These are phyloP conservation scores for Daedaleopsis sinensis DNA, from an alignment of 768 basidiomycete species.

Conservation along the genomic window DNA sequence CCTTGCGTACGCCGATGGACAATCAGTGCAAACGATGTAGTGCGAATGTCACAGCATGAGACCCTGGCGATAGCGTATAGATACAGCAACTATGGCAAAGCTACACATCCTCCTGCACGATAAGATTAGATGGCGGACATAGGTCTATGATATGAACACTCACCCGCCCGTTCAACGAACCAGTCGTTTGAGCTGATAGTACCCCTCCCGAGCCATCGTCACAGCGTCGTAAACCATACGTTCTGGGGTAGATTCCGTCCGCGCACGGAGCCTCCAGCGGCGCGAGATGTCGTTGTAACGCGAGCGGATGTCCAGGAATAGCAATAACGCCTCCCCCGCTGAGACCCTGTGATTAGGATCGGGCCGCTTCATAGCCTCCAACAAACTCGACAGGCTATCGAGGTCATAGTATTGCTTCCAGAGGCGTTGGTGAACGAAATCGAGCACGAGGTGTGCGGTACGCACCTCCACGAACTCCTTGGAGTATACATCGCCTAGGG, in stretches of 20 bases:
- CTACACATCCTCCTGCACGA: too few relatives aligned
- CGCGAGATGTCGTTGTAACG: not conserved
- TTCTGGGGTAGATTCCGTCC: slow-evolving; percentile 12
- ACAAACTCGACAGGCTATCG: slow-evolving; percentile 13
- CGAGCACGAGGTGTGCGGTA: not conserved
- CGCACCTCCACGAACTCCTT: slow-evolving; percentile 23
- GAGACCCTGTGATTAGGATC: slow-evolving; percentile 9
- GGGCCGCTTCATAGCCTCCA: slow-evolving; percentile 15
- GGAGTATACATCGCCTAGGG: slow-evolving; percentile 26
- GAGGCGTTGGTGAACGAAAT: not conserved
- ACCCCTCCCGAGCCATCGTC: slow-evolving; percentile 18
- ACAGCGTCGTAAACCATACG: slow-evolving; percentile 23
- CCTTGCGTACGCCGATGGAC: too few relatives aligned
- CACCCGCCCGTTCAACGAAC: not conserved
- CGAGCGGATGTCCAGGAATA: slow-evolving; percentile 7
- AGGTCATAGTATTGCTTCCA: slow-evolving; percentile 15
- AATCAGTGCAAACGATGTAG: too few relatives aligned
- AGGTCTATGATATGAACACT: not conserved
- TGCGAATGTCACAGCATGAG: too few relatives aligned
- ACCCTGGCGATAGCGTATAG: too few relatives aligned
- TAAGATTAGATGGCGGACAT: too few relatives aligned
- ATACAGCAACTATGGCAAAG: too few relatives aligned
- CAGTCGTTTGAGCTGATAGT: slow-evolving; percentile 3
- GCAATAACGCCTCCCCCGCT: slow-evolving; percentile 1
- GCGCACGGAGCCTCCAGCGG: slow-evolving; percentile 14